Base-by-base conservation (phyloP, 495 filamentous ascomycete genomes). In the Symbiotaphrina buchneri region DNA sequence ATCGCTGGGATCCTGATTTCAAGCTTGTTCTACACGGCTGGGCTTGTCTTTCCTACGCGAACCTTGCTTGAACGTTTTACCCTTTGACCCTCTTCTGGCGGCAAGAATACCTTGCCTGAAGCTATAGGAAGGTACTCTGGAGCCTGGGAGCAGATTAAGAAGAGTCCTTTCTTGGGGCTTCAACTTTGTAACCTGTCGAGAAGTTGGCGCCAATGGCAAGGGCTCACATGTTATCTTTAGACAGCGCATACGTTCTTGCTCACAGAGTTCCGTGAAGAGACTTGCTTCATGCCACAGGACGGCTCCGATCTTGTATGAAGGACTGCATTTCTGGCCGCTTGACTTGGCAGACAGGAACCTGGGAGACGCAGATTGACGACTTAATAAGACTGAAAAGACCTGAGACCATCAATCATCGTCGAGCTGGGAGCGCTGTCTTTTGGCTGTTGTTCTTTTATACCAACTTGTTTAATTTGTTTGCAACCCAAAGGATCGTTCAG, bases 341-440 rank as follows among this genome's bases (percentile, higher is more conserved):
- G n/a, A n/a, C n/a, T 1, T 8, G 5, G n/a, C 10, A 22, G 47
- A 49, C 48, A 44, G 46, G 36, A 41, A 51, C 33, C 49, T 42
- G 37, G 36, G 31, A 39, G 28, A 21, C 30, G 35, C 41, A 45
- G 50, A 28, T 34, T 65, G 59, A 65, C 40, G 61, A 58, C 45
- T 45, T 47, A 46, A 40, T 38, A 44, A 55, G 55, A 67, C 55
- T 63, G 58, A 64, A 67, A 67, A 67, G 62, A 62, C 49, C 63
- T 68, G 63, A 68, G 62, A 49, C 46, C 16, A 25, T 25, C 22
- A n/a, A n/a, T n/a, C n/a, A n/a, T n/a, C n/a, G n/a, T n/a, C n/a
- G n/a, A n/a, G n/a, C n/a, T n/a, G n/a, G n/a, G n/a, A n/a, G n/a
- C n/a, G n/a, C n/a, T n/a, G n/a, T n/a, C n/a, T n/a, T n/a, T n/a